Percentiles rank a stretch among this genome's conserved stretches.
phyloP scores from a whole-genome alignment of 2,329 filamentous ascomycete genomes.

The Sporothrix protearum region DNA sequence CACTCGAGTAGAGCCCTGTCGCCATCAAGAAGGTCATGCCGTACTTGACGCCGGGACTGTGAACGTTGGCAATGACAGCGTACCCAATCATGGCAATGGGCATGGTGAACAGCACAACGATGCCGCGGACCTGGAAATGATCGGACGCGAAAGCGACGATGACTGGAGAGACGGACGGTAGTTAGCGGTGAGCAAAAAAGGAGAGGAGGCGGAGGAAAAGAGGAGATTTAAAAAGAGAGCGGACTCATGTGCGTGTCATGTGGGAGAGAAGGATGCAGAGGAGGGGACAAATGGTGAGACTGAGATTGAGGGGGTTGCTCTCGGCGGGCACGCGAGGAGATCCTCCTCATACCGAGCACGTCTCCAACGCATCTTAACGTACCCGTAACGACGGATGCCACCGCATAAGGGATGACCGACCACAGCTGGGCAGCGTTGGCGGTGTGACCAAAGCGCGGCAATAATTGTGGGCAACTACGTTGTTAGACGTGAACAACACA shows the following conservation, averaged over 20 bases:
- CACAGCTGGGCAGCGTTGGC: constrained; percentile 58
- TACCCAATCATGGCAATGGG: constrained; percentile 64
- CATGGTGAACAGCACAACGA: constrained; percentile 60
- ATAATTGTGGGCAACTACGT: constrained; percentile 61
- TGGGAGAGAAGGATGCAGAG: background rate
- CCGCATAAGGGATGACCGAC: constrained; percentile 62
- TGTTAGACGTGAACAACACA: constrained; percentile 10
- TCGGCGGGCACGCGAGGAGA: background rate
- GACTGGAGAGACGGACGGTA: constrained; percentile 35
- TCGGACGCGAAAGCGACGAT: constrained; percentile 57
- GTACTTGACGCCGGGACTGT: constrained; percentile 53
- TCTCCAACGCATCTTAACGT: constrained; percentile 3
- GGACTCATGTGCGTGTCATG: background rate
- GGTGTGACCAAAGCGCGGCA: constrained; percentile 49
- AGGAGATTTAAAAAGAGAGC: background rate
- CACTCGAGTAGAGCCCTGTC: constrained; percentile 59
- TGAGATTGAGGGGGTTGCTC: background rate
- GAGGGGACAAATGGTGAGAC: background rate
- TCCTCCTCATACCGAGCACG: constrained; percentile 21
- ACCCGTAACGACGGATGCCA: constrained; percentile 55
- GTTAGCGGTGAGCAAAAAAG: background rate
- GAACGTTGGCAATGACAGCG: constrained; percentile 57
- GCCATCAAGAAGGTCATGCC: constrained; percentile 67
- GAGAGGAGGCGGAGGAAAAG: background rate
- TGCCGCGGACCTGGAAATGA: constrained; percentile 55